phyloP scores from a whole-genome alignment of 1,284 basidiomycete species.

The Waitea zeae region DNA sequence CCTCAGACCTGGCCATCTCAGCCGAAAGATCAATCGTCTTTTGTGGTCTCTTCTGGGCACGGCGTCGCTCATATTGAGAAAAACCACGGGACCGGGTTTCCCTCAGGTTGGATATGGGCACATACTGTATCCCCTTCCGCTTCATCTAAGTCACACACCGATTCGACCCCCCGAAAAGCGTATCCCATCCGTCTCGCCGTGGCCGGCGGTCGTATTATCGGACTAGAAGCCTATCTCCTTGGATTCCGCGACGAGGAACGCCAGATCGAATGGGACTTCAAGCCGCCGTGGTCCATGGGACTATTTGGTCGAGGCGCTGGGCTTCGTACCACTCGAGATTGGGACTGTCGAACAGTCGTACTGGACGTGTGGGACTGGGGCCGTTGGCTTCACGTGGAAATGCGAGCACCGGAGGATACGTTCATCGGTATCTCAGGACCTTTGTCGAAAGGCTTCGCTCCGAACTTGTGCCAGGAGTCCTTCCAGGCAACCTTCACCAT shows the following conservation, averaged over 20 bases:
- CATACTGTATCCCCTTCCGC: background rate
- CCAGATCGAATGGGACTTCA: constrained; percentile 1
- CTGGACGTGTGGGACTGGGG: background rate
- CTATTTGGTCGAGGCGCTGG: background rate
- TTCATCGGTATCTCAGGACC: background rate
- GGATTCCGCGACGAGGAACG: background rate
- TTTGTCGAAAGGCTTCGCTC: background rate
- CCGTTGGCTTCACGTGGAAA: background rate
- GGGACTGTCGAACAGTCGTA: background rate
- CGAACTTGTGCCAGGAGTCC: background rate
- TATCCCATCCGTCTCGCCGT: background rate
- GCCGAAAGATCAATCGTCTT: background rate
- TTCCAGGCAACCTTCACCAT: background rate
- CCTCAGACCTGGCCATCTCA: background rate
- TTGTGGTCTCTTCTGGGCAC: background rate
- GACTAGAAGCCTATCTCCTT: background rate
- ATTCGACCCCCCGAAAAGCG: background rate
- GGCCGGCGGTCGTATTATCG: background rate
- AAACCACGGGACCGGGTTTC: background rate
- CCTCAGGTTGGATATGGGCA: background rate
- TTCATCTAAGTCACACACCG: background rate
- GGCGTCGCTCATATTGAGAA: background rate
- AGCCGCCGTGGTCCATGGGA: background rate
- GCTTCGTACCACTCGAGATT: background rate
- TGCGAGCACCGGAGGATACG: background rate